Evolutionary conservation across 1,139 yeast species (phyloP).

Genomic region (Suhomyces choctaworum): DNA sequence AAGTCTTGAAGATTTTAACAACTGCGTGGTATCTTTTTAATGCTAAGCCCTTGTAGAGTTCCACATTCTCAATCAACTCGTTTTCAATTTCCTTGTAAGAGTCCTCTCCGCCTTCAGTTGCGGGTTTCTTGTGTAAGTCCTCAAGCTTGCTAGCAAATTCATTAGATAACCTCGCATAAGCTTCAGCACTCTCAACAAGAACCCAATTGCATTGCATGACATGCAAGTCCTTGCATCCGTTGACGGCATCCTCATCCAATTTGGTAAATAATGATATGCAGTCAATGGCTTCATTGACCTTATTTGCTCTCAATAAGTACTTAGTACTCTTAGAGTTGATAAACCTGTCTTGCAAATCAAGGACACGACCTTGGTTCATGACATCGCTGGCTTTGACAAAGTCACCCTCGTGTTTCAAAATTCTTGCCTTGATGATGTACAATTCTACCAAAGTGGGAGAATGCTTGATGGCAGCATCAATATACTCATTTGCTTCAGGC

Average conservation of each 20-base stretch:
- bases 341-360: conserved; percentile 89
- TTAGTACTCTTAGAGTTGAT: conserved; percentile 87
- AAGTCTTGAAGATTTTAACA: conserved; percentile 66
- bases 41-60: conserved; percentile 64
- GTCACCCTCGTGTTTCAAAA: conserved; percentile 71
- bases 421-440: conserved; percentile 76
- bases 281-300: conserved; percentile 73
- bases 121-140: conserved; percentile 15
- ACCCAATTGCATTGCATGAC: conserved; percentile 94
- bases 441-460: conserved; percentile 85
- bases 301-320: conserved; percentile 78
- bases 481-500: conserved; percentile 51
- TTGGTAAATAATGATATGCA: conserved; percentile 80
- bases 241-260: conserved; percentile 67
- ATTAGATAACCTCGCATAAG: conserved; percentile 50
- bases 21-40: conserved; percentile 76
- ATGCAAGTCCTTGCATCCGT: conserved; percentile 86
- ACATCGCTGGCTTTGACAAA: conserved; percentile 58
- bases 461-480: conserved; percentile 67
- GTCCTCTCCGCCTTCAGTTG: conserved; percentile 20
- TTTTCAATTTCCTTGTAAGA: conserved; percentile 29
- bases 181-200: conserved; percentile 80
- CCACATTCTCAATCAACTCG: conserved; percentile 37
- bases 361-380: conserved; percentile 69
- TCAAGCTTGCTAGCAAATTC: conserved; percentile 22